A percentile compares a stretch with the other conserved stretches of the same genome.
These are phyloP conservation scores for Picea glauca DNA, from an alignment of 75 land plant species.

Conservation along the genomic window DNA sequence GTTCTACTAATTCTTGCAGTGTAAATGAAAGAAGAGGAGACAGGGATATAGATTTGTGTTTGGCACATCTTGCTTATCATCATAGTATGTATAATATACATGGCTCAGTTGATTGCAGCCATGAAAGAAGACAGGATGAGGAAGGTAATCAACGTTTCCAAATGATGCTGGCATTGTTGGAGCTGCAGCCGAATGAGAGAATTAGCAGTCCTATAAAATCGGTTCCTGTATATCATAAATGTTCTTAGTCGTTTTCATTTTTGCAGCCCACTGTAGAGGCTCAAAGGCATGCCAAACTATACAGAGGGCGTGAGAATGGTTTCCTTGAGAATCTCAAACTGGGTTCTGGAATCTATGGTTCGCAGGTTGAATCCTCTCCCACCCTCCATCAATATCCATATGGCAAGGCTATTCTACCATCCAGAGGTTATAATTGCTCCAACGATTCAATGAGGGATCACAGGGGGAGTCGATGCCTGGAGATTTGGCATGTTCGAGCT, in stretches of 20 bases:
- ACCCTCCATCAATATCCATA: neutral
- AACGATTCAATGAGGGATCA: too few species aligned
- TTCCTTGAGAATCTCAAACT: neutral
- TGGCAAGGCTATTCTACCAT: neutral
- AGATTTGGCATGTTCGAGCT: neutral
- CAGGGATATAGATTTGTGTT: neutral
- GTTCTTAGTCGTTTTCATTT: constrained; percentile 5
- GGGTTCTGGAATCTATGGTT: neutral
- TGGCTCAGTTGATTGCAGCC: neutral
- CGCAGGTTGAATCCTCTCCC: neutral
- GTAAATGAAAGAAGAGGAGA: neutral
- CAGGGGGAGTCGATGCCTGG: neutral
- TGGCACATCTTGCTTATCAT: neutral
- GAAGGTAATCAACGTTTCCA: neutral
- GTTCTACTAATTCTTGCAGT: constrained; percentile 5
- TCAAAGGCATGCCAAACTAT: neutral
- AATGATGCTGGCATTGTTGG: neutral
- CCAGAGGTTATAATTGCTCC: neutral
- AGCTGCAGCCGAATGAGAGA: constrained; percentile 7
- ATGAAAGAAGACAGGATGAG: neutral
- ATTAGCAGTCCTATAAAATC: constrained; percentile 12
- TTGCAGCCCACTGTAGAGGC: constrained; percentile 3
- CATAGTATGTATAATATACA: too few species aligned
- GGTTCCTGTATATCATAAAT: constrained; percentile 11
- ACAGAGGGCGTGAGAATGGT: neutral